These are phyloP conservation scores for Ashbya aceris DNA, from an alignment of 1,139 yeast species.

Conservation along the genomic window DNA sequence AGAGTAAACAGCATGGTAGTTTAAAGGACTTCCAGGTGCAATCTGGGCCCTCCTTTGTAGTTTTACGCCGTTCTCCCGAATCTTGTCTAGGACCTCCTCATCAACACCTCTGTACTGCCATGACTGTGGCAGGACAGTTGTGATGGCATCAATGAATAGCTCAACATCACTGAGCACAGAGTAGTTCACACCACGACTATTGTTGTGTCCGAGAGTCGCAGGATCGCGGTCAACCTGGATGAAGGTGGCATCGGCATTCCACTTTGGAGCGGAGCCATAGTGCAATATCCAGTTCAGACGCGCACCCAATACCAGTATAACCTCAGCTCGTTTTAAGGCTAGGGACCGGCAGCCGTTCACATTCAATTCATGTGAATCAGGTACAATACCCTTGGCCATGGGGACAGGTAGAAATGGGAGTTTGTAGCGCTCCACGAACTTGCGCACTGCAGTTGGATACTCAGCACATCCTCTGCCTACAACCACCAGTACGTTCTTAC, in stretches of 20 bases:
- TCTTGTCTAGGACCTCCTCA: conserved; percentile 26
- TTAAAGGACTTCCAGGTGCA: conserved; percentile 26
- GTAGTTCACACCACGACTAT: conserved; percentile 11
- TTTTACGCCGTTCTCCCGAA: conserved; percentile 32
- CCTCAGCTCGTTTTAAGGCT: conserved; percentile 46
- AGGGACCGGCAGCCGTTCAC: conserved; percentile 52
- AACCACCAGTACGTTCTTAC: conserved; percentile 41
- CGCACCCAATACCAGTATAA: conserved; percentile 50
- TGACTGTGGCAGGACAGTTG: conserved; percentile 17
- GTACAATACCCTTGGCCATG: conserved; percentile 63
- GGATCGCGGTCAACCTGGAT: conserved; percentile 48
- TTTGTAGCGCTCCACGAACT: conserved; percentile 34
- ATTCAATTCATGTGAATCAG: conserved; percentile 39
- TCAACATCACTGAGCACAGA: conserved; percentile 39
- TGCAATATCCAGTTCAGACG: conserved; percentile 62
- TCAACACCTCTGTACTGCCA: conserved; percentile 25
- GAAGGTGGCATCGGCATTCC: conserved; percentile 35
- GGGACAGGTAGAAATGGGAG: conserved; percentile 59
- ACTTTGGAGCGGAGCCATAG: conserved; percentile 49
- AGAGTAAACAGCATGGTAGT: conserved; percentile 46
- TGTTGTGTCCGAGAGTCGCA: conserved; percentile 43
- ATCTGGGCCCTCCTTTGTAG: conserved; percentile 29
- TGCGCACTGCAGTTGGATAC: conserved; percentile 33
- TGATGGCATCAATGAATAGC: conserved; percentile 34
- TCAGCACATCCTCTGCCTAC: conserved; percentile 57